These are phyloP conservation scores for Astrocystis sublimbata DNA, from an alignment of 495 filamentous ascomycete species.

Conservation along the genomic window DNA sequence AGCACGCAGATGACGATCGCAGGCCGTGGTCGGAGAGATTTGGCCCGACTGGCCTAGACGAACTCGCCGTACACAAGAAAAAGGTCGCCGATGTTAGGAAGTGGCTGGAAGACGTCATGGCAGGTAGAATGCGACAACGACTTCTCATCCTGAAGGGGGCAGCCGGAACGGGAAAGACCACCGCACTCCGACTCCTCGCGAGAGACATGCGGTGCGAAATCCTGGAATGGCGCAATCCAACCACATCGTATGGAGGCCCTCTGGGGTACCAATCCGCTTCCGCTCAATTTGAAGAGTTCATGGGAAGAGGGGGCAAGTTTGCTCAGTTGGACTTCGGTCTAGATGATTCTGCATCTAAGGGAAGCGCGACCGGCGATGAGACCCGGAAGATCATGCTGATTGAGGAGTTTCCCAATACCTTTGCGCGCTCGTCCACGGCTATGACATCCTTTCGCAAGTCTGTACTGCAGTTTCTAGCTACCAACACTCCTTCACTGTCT, in stretches of 20 bases:
- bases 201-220: slow-evolving; percentile 69
- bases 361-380: slow-evolving; percentile 18
- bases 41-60: slow-evolving; percentile 68
- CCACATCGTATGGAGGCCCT: slow-evolving; percentile 54
- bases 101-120: slow-evolving; percentile 77
- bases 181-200: slow-evolving; percentile 75
- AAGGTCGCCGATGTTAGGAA: slow-evolving; percentile 83
- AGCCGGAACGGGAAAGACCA: slow-evolving; percentile 92
- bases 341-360: slow-evolving; percentile 29
- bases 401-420: slow-evolving; percentile 92
- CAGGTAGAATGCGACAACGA: slow-evolving; percentile 63
- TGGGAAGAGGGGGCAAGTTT: slow-evolving; percentile 76
- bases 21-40: slow-evolving; percentile 89
- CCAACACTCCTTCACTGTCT: slow-evolving; percentile 51
- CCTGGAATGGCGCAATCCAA: slow-evolving; percentile 89
- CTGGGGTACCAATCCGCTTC: slow-evolving; percentile 65
- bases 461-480: slow-evolving; percentile 71
- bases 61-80: slow-evolving; percentile 88
- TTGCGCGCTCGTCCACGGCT: slow-evolving; percentile 64
- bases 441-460: slow-evolving; percentile 73
- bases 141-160: slow-evolving; percentile 84
- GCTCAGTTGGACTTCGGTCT: slow-evolving; percentile 66
- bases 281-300: slow-evolving; percentile 86
- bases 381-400: slow-evolving; percentile 67
- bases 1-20: slow-evolving; percentile 42